phyloP scores from a whole-genome alignment of 306 rosid species.

The Cotoneaster glaucophyllus region DNA sequence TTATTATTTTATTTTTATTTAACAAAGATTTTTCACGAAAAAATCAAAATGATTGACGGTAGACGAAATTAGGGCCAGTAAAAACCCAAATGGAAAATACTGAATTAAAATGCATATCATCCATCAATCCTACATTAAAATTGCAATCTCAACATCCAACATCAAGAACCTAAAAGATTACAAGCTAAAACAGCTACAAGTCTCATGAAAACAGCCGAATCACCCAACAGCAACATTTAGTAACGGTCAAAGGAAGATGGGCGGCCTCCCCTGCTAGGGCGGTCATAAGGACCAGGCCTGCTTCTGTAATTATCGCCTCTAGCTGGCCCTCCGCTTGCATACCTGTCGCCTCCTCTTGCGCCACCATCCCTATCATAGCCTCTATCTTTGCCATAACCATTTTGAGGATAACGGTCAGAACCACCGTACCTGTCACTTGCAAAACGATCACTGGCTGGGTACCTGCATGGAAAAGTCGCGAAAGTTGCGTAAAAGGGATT shows the following conservation, averaged over 20 bases:
- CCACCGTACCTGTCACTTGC: conserved; percentile 64
- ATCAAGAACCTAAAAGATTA: conserved; percentile 17
- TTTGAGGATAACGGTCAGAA: conserved; percentile 68
- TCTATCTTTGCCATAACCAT: conserved; percentile 77
- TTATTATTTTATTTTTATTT: too few relatives aligned
- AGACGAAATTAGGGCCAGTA: too few relatives aligned
- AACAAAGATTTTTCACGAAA: too few relatives aligned
- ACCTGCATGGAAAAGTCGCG: conserved; percentile 35
- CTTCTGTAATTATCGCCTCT: conserved; percentile 59
- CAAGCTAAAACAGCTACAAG: conserved; percentile 7
- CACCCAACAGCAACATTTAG: conserved; percentile 17
- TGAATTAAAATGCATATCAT: conserved; percentile 8
- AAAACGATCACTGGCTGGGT: conserved; percentile 58
- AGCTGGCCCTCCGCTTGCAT: conserved; percentile 59
- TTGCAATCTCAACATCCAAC: conserved; percentile 16
- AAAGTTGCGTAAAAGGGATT: neutral
- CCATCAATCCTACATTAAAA: conserved; percentile 17
- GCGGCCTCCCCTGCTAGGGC: conserved; percentile 57
- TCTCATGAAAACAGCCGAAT: neutral
- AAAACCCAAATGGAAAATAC: neutral
- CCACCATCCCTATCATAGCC: conserved; percentile 63
- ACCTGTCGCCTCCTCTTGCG: conserved; percentile 58
- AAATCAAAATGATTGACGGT: too few relatives aligned
- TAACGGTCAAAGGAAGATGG: conserved; percentile 74
- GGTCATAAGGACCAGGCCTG: conserved; percentile 81